Percentiles rank a stretch among this genome's conserved stretches.
Conservation (phyloP, 352 stramenopile genomes). For the Globisporangium nodosum region DNA sequence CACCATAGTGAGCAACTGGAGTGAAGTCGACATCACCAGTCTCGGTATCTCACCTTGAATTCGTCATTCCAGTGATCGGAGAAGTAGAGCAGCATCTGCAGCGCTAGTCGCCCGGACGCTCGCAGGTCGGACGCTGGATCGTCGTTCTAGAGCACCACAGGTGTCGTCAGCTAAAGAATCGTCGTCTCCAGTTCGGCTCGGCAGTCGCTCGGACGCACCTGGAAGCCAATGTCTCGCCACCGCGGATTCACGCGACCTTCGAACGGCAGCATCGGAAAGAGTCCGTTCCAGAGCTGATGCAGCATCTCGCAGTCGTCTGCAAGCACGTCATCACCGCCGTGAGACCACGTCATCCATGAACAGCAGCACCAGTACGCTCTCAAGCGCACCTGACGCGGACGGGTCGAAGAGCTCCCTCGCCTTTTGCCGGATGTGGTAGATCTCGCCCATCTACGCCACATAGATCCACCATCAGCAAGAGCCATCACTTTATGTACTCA, state of each 20-base stretch:
- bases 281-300: conserved; percentile 52
- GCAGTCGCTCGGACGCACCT: conserved; percentile 20
- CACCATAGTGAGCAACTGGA: background rate
- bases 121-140: conserved; percentile 57
- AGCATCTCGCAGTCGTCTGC: conserved; percentile 59
- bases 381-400: conserved; percentile 20
- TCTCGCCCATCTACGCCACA: conserved; percentile 36
- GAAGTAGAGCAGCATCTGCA: conserved; percentile 67
- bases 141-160: conserved; percentile 29
- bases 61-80: conserved; percentile 63
- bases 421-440: conserved; percentile 52
- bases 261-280: conserved; percentile 61
- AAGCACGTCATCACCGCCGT: background rate
- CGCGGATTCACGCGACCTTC: conserved; percentile 57
- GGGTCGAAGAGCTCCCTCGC: conserved; percentile 55
- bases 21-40: no score
- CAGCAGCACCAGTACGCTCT: background rate
- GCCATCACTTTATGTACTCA: background rate
- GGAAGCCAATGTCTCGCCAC: conserved; percentile 62
- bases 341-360: background rate
- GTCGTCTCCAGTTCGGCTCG: no score
- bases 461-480: background rate
- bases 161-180: no score
- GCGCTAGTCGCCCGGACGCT: conserved; percentile 45
- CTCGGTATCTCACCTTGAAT: conserved; percentile 37